These are phyloP conservation scores for Candida maltosa DNA, from an alignment of 805 yeast species.

Conservation along the genomic window DNA sequence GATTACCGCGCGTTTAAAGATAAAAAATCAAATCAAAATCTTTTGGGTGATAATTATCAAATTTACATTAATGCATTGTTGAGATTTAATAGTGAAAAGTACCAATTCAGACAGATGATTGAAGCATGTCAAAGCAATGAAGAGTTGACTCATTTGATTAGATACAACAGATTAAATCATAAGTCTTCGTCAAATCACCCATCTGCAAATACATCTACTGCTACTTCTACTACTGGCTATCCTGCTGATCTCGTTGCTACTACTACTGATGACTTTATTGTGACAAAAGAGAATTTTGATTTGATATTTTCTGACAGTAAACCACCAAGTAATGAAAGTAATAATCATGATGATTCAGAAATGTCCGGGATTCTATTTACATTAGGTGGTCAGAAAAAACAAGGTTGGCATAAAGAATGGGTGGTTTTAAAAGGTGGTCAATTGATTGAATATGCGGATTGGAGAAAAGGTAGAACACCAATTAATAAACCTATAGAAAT, in stretches of 20 bases:
- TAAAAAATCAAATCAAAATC: constrained; percentile 9
- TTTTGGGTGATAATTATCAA: constrained; percentile 18
- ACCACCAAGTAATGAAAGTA: constrained; percentile 5
- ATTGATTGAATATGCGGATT: constrained; percentile 69
- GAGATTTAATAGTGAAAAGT: constrained; percentile 39
- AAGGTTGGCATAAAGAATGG: constrained; percentile 90
- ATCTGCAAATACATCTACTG: too few relatives aligned
- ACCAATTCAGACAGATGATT: constrained; percentile 38
- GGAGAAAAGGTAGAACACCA: constrained; percentile 66
- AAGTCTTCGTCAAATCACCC: too few relatives aligned
- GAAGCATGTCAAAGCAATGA: constrained; percentile 38
- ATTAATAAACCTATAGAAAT: constrained; percentile 69
- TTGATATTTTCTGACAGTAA: constrained; percentile 19
- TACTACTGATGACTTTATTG: constrained; percentile 12
- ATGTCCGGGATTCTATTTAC: constrained; percentile 53
- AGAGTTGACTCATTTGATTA: constrained; percentile 32
- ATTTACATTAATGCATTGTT: constrained; percentile 31
- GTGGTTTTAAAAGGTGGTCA: constrained; percentile 69
- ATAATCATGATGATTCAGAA: constrained; percentile 24
- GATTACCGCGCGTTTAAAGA: constrained; percentile 11
- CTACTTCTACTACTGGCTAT: constrained; percentile 1
- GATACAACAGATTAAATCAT: constrained; percentile 21
- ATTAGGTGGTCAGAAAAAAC: constrained; percentile 57
- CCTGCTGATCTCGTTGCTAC: not conserved
- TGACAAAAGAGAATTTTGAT: constrained; percentile 27